These are phyloP conservation scores for Dioszegia hungarica DNA, from an alignment of 768 basidiomycete species.

Conservation along the genomic window DNA sequence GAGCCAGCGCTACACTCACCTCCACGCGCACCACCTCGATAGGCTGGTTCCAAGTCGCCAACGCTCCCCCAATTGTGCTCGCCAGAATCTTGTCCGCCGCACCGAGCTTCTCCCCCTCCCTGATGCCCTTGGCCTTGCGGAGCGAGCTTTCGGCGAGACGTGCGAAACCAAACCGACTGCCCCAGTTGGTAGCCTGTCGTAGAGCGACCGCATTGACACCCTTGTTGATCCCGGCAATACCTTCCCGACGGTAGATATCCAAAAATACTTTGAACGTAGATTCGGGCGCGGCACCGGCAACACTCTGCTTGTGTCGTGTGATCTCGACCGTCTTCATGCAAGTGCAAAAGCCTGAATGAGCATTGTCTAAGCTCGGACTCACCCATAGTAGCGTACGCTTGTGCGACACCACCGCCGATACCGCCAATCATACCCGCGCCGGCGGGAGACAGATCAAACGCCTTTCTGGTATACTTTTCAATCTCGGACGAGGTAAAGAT, in stretches of 20 bases:
- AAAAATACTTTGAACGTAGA: constrained; percentile 91
- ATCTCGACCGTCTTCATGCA: constrained; percentile 97
- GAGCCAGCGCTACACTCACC: constrained; percentile 52
- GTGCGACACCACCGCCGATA: constrained; percentile 94
- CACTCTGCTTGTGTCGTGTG: constrained; percentile 70
- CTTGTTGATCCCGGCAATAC: constrained; percentile 95
- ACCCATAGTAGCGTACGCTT: constrained; percentile 99
- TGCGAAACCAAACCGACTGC: constrained; percentile 77
- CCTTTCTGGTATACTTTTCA: constrained; percentile 60
- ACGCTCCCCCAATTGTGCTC: constrained; percentile 80
- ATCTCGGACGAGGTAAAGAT: constrained; percentile 95
- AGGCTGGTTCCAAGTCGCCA: constrained; percentile 99
- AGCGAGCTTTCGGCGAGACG: constrained; percentile 81
- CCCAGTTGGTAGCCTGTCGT: constrained; percentile 53
- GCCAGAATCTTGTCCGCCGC: constrained; percentile 81
- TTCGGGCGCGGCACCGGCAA: constrained; percentile 74
- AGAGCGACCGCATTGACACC: constrained; percentile 72
- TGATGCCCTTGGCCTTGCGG: constrained; percentile 70
- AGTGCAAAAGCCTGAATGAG: constrained; percentile 81
- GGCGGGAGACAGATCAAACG: constrained; percentile 70
- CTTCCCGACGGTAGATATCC: constrained; percentile 90
- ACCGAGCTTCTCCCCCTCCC: constrained; percentile 66
- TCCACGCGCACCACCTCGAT: constrained; percentile 97
- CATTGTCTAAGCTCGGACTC: constrained; percentile 45
- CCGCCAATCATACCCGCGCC: constrained; percentile 86